Conservation (phyloP, 257 asterid genomes). For the Craterostigma plantagineum region DNA sequence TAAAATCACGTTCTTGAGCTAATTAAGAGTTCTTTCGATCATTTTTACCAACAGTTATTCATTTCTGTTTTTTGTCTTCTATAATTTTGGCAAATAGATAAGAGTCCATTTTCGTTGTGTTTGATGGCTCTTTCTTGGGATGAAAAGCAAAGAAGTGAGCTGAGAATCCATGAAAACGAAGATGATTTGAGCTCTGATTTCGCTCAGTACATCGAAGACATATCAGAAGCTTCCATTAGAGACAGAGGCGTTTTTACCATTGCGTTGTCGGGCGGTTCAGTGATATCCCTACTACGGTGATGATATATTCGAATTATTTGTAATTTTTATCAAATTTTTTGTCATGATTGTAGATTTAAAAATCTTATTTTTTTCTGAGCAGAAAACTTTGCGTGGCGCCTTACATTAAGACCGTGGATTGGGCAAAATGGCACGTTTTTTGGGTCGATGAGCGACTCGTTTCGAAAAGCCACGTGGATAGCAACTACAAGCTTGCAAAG, state of each 20-base stretch:
- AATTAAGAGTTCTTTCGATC: too few relatives aligned
- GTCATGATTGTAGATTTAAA: background rate
- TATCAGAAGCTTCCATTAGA: constrained; percentile 71
- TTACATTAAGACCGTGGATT: constrained; percentile 81
- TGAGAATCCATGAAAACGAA: constrained; percentile 46
- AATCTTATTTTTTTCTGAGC: constrained; percentile 12
- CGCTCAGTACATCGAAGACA: constrained; percentile 76
- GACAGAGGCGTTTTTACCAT: constrained; percentile 70
- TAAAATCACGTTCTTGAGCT: too few relatives aligned
- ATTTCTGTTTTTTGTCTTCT: too few relatives aligned
- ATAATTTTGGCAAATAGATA: constrained; percentile 10
- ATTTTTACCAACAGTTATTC: too few relatives aligned
- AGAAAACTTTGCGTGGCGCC: constrained; percentile 89
- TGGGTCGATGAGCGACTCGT: constrained; percentile 94
- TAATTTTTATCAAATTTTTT: background rate
- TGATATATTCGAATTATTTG: constrained; percentile 6
- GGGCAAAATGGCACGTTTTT: constrained; percentile 83
- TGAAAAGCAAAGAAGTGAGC: constrained; percentile 41
- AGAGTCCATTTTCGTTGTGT: constrained; percentile 15
- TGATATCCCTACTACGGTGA: constrained; percentile 61
- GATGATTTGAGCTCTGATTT: constrained; percentile 56
- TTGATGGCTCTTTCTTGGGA: constrained; percentile 45
- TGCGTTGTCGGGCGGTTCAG: constrained; percentile 92
- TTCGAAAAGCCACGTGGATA: constrained; percentile 68
- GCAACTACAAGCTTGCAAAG: constrained; percentile 82